Evolutionary conservation across 2,329 filamentous ascomycete genomes (phyloP), one percentile per base, ranked within the genome.

Genomic region (Blastomyces gilchristii): DNA sequence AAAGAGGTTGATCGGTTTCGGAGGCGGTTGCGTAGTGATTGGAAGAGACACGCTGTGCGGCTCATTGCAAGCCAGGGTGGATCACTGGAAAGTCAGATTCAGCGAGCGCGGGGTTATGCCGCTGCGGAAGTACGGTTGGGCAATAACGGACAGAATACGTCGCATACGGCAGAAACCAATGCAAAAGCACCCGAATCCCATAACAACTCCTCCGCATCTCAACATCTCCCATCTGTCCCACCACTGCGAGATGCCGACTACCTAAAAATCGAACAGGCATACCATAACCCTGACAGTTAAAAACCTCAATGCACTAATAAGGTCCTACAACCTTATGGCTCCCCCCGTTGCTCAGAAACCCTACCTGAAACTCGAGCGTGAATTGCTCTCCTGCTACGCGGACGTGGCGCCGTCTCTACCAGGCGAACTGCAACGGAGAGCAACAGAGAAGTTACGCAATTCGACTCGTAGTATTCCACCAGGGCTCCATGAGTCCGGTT

Each of bases 241-340:
- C 89, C 89, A 2, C 93, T 96, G 71, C 87, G 94, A 43, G 91
- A 97, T 68, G 78, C 85, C 0, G 77, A 82, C 1, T 97, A 93
- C 88, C 83, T 94, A 67, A 76, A 80, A 25, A 82, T 84, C 6
- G 91, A 97, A 74, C 77, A 78, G 3, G 80, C 86, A 7, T 97
- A 96, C 76, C 85, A 92, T 72, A 84, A 83, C 49, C 49, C 82
- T 94, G 5, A 85, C 90, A 5, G 83, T 99, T 67, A 82, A 83
- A 57, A 85, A 90, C 63, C 84, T 97, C 63, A 97, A 97, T 75
- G 75, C 78, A 39, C 81, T 95, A 58, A 88, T 91, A 8, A 85
- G 94, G 34, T 89, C 89, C 16, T 99, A 99, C 79, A 97, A 97
- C 70, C 83, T 97, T 2, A 93, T 96, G 86, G 93, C 94, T 0